These are phyloP conservation scores for Phoma sp. DNA, from an alignment of 2,329 filamentous ascomycete species.

Conservation along the genomic window DNA sequence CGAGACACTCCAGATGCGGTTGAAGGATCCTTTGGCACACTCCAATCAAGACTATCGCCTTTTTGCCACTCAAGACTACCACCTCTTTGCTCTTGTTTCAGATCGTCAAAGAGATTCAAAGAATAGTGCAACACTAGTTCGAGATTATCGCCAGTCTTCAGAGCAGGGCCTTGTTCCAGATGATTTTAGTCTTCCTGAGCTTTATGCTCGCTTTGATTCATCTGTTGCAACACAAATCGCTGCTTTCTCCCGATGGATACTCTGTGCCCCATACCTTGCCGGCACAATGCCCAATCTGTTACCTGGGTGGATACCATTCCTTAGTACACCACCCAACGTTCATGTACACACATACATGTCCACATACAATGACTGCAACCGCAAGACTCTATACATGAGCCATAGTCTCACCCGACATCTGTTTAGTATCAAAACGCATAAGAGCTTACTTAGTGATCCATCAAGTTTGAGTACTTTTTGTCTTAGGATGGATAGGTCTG, in stretches of 20 bases:
- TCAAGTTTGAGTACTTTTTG: too few species aligned
- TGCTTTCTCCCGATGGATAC: not conserved
- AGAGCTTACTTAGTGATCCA: too few species aligned
- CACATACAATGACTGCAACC: too few species aligned
- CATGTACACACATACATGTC: too few species aligned
- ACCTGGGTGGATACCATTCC: not conserved
- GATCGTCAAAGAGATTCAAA: not conserved
- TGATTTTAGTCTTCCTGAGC: not conserved
- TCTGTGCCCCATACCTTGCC: not conserved
- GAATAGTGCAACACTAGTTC: not conserved
- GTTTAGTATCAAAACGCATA: too few species aligned
- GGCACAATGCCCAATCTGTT: not conserved
- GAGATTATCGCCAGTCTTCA: not conserved
- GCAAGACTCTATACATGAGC: too few species aligned
- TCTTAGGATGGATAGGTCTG: too few species aligned
- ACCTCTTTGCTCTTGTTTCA: not conserved
- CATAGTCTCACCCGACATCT: too few species aligned
- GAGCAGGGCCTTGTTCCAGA: not conserved
- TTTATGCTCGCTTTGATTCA: not conserved
- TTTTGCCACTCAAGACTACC: too few species aligned
- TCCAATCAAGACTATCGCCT: not conserved
- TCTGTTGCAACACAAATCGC: not conserved
- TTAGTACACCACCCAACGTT: too few species aligned
- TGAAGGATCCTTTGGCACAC: not conserved
- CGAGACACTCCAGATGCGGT: not conserved